These are phyloP conservation scores for Noccaea bulbosa DNA, from an alignment of 345 rosid species.

Conservation along the genomic window DNA sequence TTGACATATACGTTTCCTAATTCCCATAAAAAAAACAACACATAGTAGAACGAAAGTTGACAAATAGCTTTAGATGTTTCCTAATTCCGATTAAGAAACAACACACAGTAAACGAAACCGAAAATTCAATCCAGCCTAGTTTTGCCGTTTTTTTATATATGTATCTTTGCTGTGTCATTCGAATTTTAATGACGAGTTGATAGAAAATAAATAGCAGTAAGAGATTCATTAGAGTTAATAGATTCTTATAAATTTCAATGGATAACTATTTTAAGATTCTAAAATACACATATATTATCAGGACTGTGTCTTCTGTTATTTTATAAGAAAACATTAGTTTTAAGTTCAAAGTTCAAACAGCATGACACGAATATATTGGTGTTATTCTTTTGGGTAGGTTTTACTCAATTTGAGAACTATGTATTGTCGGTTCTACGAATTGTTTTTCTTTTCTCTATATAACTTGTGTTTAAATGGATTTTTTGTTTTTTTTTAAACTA, in stretches of 20 bases:
- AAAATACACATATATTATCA: too few relatives aligned
- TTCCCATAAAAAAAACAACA: too few relatives aligned
- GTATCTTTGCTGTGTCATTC: neutral
- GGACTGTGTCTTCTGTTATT: neutral
- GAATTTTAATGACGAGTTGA: neutral
- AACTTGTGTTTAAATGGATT: neutral
- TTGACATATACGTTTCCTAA: too few relatives aligned
- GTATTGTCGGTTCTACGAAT: neutral
- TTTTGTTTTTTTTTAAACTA: neutral
- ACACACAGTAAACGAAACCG: too few relatives aligned
- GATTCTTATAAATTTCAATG: too few relatives aligned
- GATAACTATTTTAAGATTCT: too few relatives aligned
- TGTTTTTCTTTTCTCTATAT: neutral
- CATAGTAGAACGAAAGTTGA: too few relatives aligned
- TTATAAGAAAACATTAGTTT: neutral
- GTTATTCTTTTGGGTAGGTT: neutral
- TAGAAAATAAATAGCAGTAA: neutral
- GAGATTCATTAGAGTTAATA: too few relatives aligned
- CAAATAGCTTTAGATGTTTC: too few relatives aligned
- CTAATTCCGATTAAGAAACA: too few relatives aligned
- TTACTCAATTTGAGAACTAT: conserved; percentile 4
- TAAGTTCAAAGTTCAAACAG: neutral
- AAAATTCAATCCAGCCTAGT: too few relatives aligned
- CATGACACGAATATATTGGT: neutral
- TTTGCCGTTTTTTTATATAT: neutral